Conservation (phyloP, 2,329 filamentous ascomycete species). For the Dactylellina haptotyla region DNA sequence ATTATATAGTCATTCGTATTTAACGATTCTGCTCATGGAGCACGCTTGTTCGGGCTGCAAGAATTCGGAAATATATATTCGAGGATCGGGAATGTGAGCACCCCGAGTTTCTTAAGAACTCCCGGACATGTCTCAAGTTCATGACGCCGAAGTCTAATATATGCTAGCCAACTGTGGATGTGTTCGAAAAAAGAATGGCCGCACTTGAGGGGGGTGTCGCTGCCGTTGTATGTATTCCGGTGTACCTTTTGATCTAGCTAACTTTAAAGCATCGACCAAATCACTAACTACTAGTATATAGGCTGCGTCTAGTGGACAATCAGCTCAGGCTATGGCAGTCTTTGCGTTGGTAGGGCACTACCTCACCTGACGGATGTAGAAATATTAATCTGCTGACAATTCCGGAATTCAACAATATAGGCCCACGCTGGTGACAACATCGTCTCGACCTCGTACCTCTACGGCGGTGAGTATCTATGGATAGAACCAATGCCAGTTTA, state of each 20-base stretch:
- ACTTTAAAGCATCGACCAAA: not conserved
- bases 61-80: constrained; percentile 98
- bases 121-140: not conserved
- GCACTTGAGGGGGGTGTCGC: constrained; percentile 91
- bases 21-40: constrained; percentile 95
- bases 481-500: not conserved
- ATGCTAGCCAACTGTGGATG: constrained; percentile 83
- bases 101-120: not conserved
- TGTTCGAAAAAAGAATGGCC: constrained; percentile 96
- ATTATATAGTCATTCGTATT: constrained; percentile 77
- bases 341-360: constrained; percentile 68
- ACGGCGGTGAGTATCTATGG: constrained; percentile 71
- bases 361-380: not conserved
- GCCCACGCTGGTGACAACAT: constrained; percentile 92
- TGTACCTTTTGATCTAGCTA: too few species aligned
- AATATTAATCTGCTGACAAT: not conserved
- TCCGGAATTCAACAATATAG: not conserved
- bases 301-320: constrained; percentile 84
- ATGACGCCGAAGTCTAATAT: not conserved
- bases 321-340: constrained; percentile 91
- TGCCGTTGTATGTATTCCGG: constrained; percentile 70
- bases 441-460: constrained; percentile 86
- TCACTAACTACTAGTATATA: not conserved
- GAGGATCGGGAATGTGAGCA: constrained; percentile 86
- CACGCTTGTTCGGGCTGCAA: constrained; percentile 93